Base-by-base conservation (phyloP, 106 monocot species). In the Dendrobium nobile region DNA sequence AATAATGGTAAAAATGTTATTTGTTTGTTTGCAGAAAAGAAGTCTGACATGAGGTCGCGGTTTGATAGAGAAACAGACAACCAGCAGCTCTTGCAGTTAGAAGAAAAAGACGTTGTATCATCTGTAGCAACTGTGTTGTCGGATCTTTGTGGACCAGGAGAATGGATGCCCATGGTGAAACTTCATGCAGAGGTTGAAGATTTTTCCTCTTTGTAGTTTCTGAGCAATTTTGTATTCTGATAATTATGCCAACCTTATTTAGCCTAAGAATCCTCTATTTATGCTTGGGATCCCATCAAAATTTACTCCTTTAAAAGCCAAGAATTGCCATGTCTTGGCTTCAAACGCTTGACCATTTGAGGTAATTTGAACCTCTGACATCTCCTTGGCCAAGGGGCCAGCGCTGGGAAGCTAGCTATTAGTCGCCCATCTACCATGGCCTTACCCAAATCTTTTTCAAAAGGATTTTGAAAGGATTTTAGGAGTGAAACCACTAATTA, bases 41-140 rank as follows among this genome's bases (percentile, higher is more conserved):
- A 86, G 67, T 84, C 85, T 45, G 88, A 95, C 37, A 47, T 75
- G 44, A 88, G 90, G 70, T 86, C 88, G 87, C 86, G 87, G 76
- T 81, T 80, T 82, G 89, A 94, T 47, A 87, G 92, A 54, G 90
- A 95, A 33, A 78, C 84, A 40, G 94, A 92, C 73, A 90, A 90
- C 81, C 88, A 92, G 28, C 92, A 95, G 44, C 90, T 92, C 64
- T 80, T 92, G 82, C 94, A 90, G 65, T 82, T 90, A 80, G 95
- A 95, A 82, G 95, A 95, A 78, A 95, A 95, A 77, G 92, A 95
- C 83, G 92, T 95, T 65, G 89, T 92, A 43, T 92, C 92, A 40
- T 87, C 89, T 78, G 92, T 92, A 28, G 92, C 92, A 42, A 92
- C 88, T 61, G 92, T 92, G 77, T 85, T 92, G 10, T 92, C 92